Conservation (phyloP, 352 stramenopile genomes). For the Pythium dissotocum region DNA sequence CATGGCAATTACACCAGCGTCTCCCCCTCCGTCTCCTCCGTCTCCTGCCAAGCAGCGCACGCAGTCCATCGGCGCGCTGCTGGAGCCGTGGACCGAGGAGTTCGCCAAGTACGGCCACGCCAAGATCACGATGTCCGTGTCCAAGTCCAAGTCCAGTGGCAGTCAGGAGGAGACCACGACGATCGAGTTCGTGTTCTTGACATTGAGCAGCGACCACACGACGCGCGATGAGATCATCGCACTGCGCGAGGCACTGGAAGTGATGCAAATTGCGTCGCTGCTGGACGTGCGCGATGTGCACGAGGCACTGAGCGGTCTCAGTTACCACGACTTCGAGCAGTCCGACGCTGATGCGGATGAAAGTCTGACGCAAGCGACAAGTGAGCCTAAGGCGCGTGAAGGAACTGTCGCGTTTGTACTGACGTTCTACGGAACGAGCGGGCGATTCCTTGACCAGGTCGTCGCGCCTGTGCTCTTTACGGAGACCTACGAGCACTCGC, state of each 20-base stretch:
- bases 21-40: neutral
- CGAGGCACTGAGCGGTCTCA: conserved; percentile 19
- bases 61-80: conserved; percentile 15
- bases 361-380: neutral
- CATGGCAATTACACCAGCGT: conserved; percentile 1
- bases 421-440: conserved; percentile 20
- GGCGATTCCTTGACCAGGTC: conserved; percentile 14
- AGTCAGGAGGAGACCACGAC: neutral
- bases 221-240: conserved; percentile 1
- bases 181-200: conserved; percentile 20
- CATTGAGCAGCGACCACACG: conserved; percentile 4
- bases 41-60: conserved; percentile 15
- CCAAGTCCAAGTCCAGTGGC: neutral
- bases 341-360: conserved; percentile 12
- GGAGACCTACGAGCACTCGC: neutral
- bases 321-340: conserved; percentile 16
- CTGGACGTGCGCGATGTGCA: conserved; percentile 13
- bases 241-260: conserved; percentile 18
- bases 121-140: conserved; percentile 13
- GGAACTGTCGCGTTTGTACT: conserved; percentile 13
- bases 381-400: too few species aligned
- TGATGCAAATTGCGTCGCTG: conserved; percentile 16
- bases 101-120: conserved; percentile 21
- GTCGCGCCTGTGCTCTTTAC: conserved; percentile 16
- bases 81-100: conserved; percentile 20